These are phyloP conservation scores for Leccinum griseonigrum DNA, from an alignment of 1,284 basidiomycete genomes.

Conservation along the genomic window DNA sequence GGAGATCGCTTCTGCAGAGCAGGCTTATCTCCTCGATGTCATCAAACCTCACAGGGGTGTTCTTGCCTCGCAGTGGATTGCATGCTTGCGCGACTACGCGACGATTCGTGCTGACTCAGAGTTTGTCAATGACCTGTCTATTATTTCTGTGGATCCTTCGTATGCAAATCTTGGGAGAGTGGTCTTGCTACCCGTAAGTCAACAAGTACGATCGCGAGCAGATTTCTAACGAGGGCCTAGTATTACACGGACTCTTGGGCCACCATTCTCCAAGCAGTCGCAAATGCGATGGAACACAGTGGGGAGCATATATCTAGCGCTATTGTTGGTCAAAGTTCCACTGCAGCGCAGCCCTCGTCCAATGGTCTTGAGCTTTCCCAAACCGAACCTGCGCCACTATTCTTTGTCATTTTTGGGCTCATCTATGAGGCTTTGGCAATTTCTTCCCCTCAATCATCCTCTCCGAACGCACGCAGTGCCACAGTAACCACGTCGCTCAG, in stretches of 20 bases:
- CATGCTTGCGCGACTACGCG: conserved; percentile 88
- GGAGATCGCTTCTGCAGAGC: conserved; percentile 74
- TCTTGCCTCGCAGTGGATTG: conserved; percentile 86
- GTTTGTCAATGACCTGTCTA: conserved; percentile 69
- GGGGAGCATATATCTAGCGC: conserved; percentile 74
- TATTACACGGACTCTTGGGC: conserved; percentile 88
- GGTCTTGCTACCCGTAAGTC: conserved; percentile 80
- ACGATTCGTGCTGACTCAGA: conserved; percentile 89
- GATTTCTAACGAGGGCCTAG: conserved; percentile 40
- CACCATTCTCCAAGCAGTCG: conserved; percentile 84
- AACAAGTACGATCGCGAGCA: not conserved
- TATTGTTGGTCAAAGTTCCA: conserved; percentile 67
- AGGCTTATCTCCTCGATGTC: conserved; percentile 79
- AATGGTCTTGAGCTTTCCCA: conserved; percentile 34
- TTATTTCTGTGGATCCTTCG: conserved; percentile 71
- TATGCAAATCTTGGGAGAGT: conserved; percentile 89
- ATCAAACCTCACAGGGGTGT: conserved; percentile 78
- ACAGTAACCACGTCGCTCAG: conserved; percentile 75
- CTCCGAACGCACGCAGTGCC: conserved; percentile 40
- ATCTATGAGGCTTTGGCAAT: conserved; percentile 87
- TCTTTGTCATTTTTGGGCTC: conserved; percentile 89
- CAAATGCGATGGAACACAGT: conserved; percentile 71
- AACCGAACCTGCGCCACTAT: conserved; percentile 78
- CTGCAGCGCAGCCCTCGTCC: conserved; percentile 19
- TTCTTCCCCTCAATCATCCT: conserved; percentile 57